A percentile compares a stretch with the other conserved stretches of the same genome.
phyloP scores from a whole-genome alignment of 257 asterid genomes.

The Nicotiana attenuata region DNA sequence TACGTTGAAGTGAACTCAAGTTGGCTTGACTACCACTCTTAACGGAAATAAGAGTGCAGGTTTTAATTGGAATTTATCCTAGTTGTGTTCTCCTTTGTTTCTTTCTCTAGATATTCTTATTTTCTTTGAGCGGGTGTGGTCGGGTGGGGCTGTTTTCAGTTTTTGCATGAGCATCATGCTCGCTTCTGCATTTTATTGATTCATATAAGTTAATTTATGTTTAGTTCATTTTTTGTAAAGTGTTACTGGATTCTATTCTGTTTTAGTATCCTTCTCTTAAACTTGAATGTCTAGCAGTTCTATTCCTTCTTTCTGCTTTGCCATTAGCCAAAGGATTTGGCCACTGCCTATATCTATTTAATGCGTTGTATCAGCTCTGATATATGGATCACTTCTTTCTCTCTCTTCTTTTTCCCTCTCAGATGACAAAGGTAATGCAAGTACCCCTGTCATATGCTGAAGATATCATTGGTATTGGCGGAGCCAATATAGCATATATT shows the following conservation, averaged over 20 bases:
- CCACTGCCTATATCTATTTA: background rate
- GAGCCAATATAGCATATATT: constrained; percentile 70
- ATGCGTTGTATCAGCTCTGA: background rate
- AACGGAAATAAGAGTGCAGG: background rate
- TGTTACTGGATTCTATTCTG: background rate
- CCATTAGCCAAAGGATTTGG: background rate
- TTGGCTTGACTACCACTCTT: background rate
- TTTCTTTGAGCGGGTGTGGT: background rate
- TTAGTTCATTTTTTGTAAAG: background rate
- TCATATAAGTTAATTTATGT: background rate
- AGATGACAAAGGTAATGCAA: constrained; percentile 83
- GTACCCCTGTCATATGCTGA: constrained; percentile 81
- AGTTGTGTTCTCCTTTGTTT: background rate
- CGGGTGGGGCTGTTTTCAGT: background rate
- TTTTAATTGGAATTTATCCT: background rate
- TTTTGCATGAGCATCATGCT: background rate
- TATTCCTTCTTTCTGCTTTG: background rate
- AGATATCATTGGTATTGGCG: constrained; percentile 76
- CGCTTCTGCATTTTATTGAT: background rate
- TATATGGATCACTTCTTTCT: background rate
- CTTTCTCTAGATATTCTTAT: background rate
- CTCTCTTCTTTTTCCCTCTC: background rate
- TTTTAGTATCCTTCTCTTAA: background rate
- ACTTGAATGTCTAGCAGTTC: background rate
- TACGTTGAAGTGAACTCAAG: background rate